Evolutionary conservation across 1,284 basidiomycete species (phyloP), one percentile per base, ranked within the genome.

Genomic region (Ceratobasidium sp.): DNA sequence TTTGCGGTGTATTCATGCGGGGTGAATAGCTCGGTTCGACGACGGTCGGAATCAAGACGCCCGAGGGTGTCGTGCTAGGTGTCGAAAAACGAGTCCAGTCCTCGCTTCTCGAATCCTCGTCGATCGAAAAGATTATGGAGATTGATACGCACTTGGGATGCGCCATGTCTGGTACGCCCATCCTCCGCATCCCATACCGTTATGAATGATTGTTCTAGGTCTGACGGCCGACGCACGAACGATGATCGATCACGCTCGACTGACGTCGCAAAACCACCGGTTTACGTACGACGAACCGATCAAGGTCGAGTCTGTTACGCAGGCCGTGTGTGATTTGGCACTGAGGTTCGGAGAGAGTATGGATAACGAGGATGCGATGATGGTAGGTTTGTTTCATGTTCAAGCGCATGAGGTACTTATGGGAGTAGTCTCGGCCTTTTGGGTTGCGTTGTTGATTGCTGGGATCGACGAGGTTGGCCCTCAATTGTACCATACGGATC

Each of bases 91-190:
- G 97, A 78, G 94, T 98, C 62, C 96, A 98, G 80, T 98, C 96
- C 0, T 92, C 94, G 27, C 86, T 99, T 67, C 88, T 99, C 74
- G 97, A 98, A 82, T 89, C 93, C 20, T 92, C 88, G 72, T 96
- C 94, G 68, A 96, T 99, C 78, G 97, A 99, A 79, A 99, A 99
- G 84, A 99, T 99, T 78, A 98, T 99, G 96, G 96, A 99, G 83
- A 98, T 99, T 76, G 97, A 99, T 81, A 77, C 81, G 17, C 97
- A 99, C 81, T 86, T 99, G 68, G 97, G 95, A 20, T 98, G 96
- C 75, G 97, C 97, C 68, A 98, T 99, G 95, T 96, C 93, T 68
- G 96, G 96, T 60, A 27, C 50, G 72, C 40, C 40, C 13, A 15
- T 6, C 20, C 15, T 17, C 32, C 25, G 13, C 7, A 34, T 13